Conservation (phyloP, 2,329 filamentous ascomycete species). For the Arthrobotrys musiformis region DNA sequence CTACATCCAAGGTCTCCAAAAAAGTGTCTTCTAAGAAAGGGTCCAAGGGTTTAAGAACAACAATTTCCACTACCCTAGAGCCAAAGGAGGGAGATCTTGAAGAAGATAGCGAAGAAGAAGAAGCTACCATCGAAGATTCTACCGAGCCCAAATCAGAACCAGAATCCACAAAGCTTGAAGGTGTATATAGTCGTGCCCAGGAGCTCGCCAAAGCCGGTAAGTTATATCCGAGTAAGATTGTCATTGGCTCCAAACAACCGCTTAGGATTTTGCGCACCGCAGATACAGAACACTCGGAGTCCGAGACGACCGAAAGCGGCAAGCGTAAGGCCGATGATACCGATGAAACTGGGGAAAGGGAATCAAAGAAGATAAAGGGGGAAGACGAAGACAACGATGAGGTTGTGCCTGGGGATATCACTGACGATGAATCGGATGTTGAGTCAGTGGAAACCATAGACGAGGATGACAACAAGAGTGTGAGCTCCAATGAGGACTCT, state of each 20-base stretch:
- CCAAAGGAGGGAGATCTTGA: not conserved
- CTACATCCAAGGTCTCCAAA: not conserved
- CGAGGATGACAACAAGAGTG: too few relatives aligned
- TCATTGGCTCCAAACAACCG: slow-evolving; percentile 20
- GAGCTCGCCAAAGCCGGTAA: slow-evolving; percentile 26
- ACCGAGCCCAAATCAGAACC: not conserved
- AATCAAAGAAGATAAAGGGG: not conserved
- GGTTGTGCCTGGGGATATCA: not conserved
- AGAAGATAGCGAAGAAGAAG: not conserved
- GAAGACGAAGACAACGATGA: not conserved
- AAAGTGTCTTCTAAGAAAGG: not conserved
- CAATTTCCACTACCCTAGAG: too few relatives aligned
- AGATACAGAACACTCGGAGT: not conserved
- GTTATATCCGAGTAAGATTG: slow-evolving; percentile 25
- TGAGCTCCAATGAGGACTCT: not conserved
- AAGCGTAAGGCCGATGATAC: slow-evolving; percentile 3
- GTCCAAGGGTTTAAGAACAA: not conserved
- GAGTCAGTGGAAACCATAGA: not conserved
- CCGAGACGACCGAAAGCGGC: not conserved
- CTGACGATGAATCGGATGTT: not conserved
- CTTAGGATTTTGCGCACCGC: slow-evolving; percentile 15
- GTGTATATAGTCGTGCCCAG: slow-evolving; percentile 27
- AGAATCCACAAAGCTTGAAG: slow-evolving; percentile 4
- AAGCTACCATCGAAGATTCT: not conserved
- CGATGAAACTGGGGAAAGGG: not conserved